Conservation (phyloP, 306 rosid genomes). For the Carpinus viminea region DNA sequence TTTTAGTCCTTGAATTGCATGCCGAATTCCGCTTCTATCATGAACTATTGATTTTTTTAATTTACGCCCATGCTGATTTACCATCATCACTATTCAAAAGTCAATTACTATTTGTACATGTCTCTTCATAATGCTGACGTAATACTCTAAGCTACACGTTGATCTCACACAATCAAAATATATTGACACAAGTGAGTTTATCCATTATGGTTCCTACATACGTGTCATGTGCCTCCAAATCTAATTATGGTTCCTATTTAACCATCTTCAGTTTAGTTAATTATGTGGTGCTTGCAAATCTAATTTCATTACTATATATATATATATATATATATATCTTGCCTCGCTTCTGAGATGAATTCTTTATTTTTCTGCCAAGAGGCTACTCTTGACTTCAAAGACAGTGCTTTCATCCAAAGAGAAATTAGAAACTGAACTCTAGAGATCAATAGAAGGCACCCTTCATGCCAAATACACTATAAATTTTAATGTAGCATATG, state of each 20-base stretch:
- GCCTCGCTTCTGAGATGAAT: background rate
- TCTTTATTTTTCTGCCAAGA: background rate
- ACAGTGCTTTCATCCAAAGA: background rate
- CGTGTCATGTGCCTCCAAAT: background rate
- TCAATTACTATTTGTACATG: background rate
- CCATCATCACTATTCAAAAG: background rate
- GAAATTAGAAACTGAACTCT: slow-evolving; percentile 17
- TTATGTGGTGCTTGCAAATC: background rate
- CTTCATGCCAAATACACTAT: slow-evolving; percentile 5
- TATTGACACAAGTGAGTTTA: background rate
- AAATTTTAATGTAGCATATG: slow-evolving; percentile 9
- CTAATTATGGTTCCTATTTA: no score
- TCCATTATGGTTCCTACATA: background rate
- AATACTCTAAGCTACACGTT: background rate
- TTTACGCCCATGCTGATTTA: background rate
- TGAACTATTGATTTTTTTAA: no score
- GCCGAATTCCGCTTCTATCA: background rate
- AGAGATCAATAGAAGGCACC: slow-evolving; percentile 10
- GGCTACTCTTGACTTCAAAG: background rate
- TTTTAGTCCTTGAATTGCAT: background rate
- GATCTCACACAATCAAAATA: background rate
- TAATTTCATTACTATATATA: background rate
- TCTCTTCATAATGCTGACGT: background rate
- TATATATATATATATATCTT: background rate
- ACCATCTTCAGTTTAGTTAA: background rate